Percentiles rank a stretch among this genome's conserved stretches.
phyloP scores from a whole-genome alignment of 352 stramenopile species.

The Pythium folliculosum region DNA sequence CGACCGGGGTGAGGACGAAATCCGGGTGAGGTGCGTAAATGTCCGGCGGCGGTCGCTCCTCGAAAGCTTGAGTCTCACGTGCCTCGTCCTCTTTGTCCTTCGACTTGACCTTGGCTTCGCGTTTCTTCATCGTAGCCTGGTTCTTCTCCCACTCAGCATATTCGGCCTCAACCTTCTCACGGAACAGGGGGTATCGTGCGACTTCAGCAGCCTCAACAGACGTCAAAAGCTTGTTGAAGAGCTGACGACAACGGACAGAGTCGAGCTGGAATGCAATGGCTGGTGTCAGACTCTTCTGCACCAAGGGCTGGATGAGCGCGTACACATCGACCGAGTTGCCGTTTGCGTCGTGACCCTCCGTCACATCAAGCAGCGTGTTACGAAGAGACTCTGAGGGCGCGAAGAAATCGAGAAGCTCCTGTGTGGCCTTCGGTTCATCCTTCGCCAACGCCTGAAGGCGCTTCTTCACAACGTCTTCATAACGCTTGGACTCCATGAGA shows the following conservation, averaged over 20 bases:
- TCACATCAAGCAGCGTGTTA: conserved; percentile 57
- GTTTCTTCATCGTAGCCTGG: conserved; percentile 92
- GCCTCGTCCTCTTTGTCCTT: conserved; percentile 91
- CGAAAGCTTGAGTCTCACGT: conserved; percentile 79
- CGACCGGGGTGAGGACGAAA: conserved; percentile 94
- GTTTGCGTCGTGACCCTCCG: conserved; percentile 49
- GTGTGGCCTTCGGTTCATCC: conserved; percentile 89
- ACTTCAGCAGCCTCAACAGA: conserved; percentile 77
- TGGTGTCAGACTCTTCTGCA: conserved; percentile 61
- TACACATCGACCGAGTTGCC: conserved; percentile 73
- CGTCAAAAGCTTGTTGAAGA: conserved; percentile 79
- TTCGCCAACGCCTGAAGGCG: conserved; percentile 87
- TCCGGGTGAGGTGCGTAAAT: conserved; percentile 98
- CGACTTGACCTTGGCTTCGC: conserved; percentile 92
- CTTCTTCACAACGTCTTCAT: conserved; percentile 96
- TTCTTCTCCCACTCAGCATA: conserved; percentile 86
- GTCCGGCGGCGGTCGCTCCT: conserved; percentile 86
- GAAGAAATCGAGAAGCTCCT: conserved; percentile 83
- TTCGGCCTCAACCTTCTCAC: conserved; percentile 94
- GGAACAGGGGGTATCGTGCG: conserved; percentile 83
- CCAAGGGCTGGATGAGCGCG: conserved; percentile 68
- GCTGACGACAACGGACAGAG: conserved; percentile 82
- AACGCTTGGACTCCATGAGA: conserved; percentile 97
- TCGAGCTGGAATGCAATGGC: conserved; percentile 89
- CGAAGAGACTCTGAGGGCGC: conserved; percentile 62